Conservation (phyloP, 805 yeast genomes). For the Candida methanosorbosa region DNA sequence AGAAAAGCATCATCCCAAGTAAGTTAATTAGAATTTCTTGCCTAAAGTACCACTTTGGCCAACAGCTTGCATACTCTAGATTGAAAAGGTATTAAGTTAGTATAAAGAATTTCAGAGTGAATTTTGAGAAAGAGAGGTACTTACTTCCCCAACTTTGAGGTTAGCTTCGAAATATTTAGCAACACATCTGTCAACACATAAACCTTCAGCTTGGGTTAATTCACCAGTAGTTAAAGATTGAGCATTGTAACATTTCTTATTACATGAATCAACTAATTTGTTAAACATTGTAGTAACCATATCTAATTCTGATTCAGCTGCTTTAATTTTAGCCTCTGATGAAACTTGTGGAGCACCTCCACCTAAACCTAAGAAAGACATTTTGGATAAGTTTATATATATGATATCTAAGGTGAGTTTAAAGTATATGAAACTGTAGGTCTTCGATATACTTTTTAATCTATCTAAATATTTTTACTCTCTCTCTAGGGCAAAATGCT, state of each 20-base stretch:
- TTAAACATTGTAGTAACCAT: constrained; percentile 98
- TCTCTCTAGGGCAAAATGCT: too few species aligned
- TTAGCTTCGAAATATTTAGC: constrained; percentile 91
- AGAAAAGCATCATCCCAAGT: background rate
- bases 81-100: background rate
- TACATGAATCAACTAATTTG: constrained; percentile 79
- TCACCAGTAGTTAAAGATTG: constrained; percentile 62
- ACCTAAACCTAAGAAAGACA: constrained; percentile 64
- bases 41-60: constrained; percentile 27
- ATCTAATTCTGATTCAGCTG: constrained; percentile 96
- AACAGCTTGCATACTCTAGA: constrained; percentile 26
- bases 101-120: too few species aligned
- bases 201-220: constrained; percentile 68
- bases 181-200: constrained; percentile 93
- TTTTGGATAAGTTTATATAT: too few species aligned
- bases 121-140: constrained; percentile 7
- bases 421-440: too few species aligned
- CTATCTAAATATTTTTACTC: too few species aligned
- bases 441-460: too few species aligned
- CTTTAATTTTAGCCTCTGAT: constrained; percentile 69
- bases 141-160: constrained; percentile 80
- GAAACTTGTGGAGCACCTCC: constrained; percentile 65
- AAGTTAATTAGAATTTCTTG: background rate
- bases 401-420: too few species aligned
- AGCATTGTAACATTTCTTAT: constrained; percentile 75